Base-by-base conservation (phyloP, 495 filamentous ascomycete species). In the Tuber melanosporum region DNA sequence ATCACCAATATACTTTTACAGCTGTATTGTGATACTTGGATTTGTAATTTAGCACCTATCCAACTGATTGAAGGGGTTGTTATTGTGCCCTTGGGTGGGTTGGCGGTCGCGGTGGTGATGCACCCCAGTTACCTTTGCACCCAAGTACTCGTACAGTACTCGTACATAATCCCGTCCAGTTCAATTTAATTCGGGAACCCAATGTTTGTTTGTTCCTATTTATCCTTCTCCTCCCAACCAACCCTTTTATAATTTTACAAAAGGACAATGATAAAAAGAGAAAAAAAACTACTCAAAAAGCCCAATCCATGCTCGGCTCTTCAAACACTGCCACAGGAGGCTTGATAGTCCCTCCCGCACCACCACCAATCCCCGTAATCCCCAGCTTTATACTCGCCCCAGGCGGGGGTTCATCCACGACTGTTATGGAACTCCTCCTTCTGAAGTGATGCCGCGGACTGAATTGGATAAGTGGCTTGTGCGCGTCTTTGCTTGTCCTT, bases 241-340 rank as follows among this genome's bases (percentile, higher is more conserved):
- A 26, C 52, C 52, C 52, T 26, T 62, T 62, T 66, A 66, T 66
- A 36, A 66, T 66, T 62, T 62, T 66, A 66, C 57, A 66, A 66
- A 17, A 8, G 26, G 10, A 17, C 15, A 36, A 26, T n/a, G 17
- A 62, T n/a, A 46, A 57, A 22, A 32, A 9, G 42, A n/a, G 3
- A n/a, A 0, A 10, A 49, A 14, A 49, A 32, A 20, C 4, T 26
- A 26, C 47, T 80, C 72, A 83, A 77, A 83, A 83, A 46, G 82
- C 82, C 82, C 82, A 92, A 85, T 90, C 96, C 70, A 92, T 88
- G 87, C 96, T 93, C 26, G 95, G 95, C 85, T 98, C 95, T 85
- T 94, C 88, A 84, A 98, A 97, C 78, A 91, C 89, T 69, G 90
- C 93, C n/a, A 91, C 90, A 39, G 91, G 90, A 57, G 90, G 88